These are phyloP conservation scores for Ogataea haglerorum DNA, from an alignment of 805 yeast species.

Conservation along the genomic window DNA sequence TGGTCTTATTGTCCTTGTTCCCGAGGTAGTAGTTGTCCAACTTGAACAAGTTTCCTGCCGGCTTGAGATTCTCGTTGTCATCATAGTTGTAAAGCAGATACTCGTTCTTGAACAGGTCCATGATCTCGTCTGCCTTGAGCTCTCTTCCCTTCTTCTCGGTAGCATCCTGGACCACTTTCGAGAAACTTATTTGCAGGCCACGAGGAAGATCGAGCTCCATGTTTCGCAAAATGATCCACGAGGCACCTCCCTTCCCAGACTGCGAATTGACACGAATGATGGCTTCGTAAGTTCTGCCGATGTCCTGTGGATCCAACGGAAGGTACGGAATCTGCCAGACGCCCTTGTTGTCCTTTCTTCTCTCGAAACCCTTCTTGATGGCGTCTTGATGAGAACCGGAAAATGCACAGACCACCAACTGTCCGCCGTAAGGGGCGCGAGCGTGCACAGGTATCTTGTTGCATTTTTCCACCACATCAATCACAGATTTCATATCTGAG, in stretches of 20 bases:
- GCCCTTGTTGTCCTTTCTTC: constrained; percentile 33
- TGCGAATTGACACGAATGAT: constrained; percentile 85
- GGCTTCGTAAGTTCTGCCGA: constrained; percentile 90
- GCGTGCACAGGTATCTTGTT: constrained; percentile 72
- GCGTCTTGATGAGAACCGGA: constrained; percentile 50
- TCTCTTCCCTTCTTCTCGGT: constrained; percentile 75
- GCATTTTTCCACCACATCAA: constrained; percentile 70
- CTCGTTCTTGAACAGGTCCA: constrained; percentile 58
- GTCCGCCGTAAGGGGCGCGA: constrained; percentile 80
- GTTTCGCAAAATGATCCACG: constrained; percentile 77
- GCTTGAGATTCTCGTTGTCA: constrained; percentile 23
- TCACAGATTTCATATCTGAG: constrained; percentile 61
- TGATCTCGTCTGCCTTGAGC: constrained; percentile 60
- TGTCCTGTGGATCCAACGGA: constrained; percentile 81
- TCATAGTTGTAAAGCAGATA: constrained; percentile 42
- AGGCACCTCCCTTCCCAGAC: constrained; percentile 86
- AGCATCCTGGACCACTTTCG: constrained; percentile 61
- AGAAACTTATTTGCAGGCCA: constrained; percentile 73
- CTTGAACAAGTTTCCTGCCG: constrained; percentile 21
- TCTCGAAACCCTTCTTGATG: constrained; percentile 36
- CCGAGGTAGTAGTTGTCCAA: constrained; percentile 26
- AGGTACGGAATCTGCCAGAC: constrained; percentile 76
- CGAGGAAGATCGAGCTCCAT: constrained; percentile 80
- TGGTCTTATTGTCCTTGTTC: constrained; percentile 37
- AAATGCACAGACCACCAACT: constrained; percentile 75